Evolutionary conservation across 2,329 filamentous ascomycete genomes (phyloP).

Genomic region (Stagonosporopsis rhizophila): DNA sequence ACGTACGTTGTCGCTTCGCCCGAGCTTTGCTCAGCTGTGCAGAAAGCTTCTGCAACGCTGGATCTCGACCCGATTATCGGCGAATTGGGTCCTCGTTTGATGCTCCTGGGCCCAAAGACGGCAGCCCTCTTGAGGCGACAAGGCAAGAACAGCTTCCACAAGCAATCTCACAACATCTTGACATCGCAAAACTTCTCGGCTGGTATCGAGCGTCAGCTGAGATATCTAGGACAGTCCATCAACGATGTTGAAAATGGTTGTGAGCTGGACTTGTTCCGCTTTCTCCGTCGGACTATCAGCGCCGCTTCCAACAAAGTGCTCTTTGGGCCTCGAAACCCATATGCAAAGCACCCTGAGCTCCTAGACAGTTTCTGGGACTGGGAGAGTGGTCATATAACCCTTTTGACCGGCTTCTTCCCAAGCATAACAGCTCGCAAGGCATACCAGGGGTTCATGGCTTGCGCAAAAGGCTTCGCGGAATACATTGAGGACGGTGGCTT

Average conservation of each 20-base stretch:
- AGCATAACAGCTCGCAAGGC: slow-evolving; percentile 49
- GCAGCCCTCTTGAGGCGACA: neutral
- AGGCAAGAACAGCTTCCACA: slow-evolving; percentile 20
- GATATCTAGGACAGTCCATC: neutral
- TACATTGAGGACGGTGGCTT: neutral
- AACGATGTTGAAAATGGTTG: neutral
- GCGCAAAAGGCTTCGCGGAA: neutral
- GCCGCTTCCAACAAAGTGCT: slow-evolving; percentile 35
- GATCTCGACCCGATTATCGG: slow-evolving; percentile 54
- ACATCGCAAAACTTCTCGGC: slow-evolving; percentile 27
- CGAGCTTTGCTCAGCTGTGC: slow-evolving; percentile 48
- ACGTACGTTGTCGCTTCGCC: slow-evolving; percentile 56
- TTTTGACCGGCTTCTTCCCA: slow-evolving; percentile 42
- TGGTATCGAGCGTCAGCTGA: slow-evolving; percentile 45
- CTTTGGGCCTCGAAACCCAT: slow-evolving; percentile 55
- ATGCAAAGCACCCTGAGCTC: slow-evolving; percentile 44
- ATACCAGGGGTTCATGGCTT: neutral
- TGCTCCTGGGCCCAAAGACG: slow-evolving; percentile 29
- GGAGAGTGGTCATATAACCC: slow-evolving; percentile 45
- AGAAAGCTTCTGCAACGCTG: slow-evolving; percentile 51
- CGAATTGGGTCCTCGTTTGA: slow-evolving; percentile 49
- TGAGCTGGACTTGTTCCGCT: neutral
- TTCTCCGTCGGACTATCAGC: neutral
- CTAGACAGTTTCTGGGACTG: slow-evolving; percentile 52
- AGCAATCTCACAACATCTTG: neutral